Conservation (phyloP, 78 protist species). For the Tieghemostelium lacteum region DNA sequence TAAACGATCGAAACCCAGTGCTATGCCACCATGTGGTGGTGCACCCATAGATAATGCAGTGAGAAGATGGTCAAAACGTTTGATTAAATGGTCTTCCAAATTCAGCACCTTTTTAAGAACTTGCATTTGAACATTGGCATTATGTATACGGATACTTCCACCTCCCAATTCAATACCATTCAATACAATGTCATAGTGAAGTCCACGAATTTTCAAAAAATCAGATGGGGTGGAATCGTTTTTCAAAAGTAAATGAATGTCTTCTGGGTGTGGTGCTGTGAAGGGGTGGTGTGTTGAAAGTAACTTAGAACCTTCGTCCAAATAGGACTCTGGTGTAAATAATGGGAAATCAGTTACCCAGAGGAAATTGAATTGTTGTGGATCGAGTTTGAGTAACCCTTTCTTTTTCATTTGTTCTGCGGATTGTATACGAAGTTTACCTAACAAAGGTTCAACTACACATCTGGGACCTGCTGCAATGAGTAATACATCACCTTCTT, state of each 20-base stretch:
- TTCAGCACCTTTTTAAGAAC: constrained; percentile 54
- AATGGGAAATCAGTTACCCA: constrained; percentile 95
- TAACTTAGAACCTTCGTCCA: constrained; percentile 28
- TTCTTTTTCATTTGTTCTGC: constrained; percentile 31
- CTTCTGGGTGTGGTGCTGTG: constrained; percentile 91
- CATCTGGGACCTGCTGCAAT: constrained; percentile 66
- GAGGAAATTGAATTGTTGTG: constrained; percentile 84
- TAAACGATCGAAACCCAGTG: constrained; percentile 90
- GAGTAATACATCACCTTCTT: constrained; percentile 58
- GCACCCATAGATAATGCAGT: constrained; percentile 79
- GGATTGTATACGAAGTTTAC: constrained; percentile 31
- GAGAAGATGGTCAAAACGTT: constrained; percentile 65
- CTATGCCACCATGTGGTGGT: constrained; percentile 92
- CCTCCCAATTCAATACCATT: constrained; percentile 96
- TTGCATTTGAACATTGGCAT: constrained; percentile 60
- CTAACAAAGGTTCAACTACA: constrained; percentile 40
- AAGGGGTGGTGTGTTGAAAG: constrained; percentile 92
- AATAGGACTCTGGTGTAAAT: constrained; percentile 69
- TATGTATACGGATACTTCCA: constrained; percentile 92
- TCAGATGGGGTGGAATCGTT: neutral
- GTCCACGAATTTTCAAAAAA: constrained; percentile 62
- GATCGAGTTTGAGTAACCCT: constrained; percentile 29
- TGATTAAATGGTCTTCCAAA: constrained; percentile 19
- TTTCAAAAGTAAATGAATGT: constrained; percentile 26
- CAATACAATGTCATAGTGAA: constrained; percentile 90